Evolutionary conservation across 2,329 filamentous ascomycete species (phyloP), one percentile per base, ranked within the genome.

Genomic region (Metarhizium anisopliae): DNA sequence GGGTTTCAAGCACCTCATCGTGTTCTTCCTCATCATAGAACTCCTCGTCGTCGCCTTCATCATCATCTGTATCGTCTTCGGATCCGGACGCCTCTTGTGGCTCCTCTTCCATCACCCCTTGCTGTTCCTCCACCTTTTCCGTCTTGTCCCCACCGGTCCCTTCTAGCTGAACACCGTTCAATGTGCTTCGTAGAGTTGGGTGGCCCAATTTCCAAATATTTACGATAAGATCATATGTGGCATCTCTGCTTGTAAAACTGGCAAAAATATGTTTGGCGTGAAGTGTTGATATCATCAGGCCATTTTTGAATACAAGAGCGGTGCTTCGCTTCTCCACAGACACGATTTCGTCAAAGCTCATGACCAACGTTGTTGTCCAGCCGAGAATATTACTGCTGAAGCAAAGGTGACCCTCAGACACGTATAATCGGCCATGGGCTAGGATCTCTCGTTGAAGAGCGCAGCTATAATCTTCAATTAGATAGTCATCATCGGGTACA

Each of bases 301-400:
- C 95, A 67, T 99, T 99, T 58, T 95, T 95, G 73, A 99, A 97
- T 2, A 99, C 79, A 58, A 99, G 80, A 0, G 94, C 94, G 0
- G 94, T 99, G 68, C 86, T 96, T 70, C 95, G 89, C 75, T 97
- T 97, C 72, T 99, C 94, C 7, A 99, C 89, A 1, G 93, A 91
- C 20, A 97, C 90, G 56, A 99, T 90, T 70, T 99, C 94, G 67
- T 99, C 94, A 68, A 99, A 99, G 70, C 91, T 95, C 76, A 99
- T 96, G 53, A 99, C 93, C 47, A 99, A 77, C 1, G 94, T 99
- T 0, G 94, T 99, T 25, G 95, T 89, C 94, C 94, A 99, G 54
- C 94, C 94, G 50, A 99, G 82, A 61, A 99, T 99, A 68, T 99
- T 99, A 76, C 94, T 97, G 66, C 92, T 96, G 72, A 99, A 99